Base-by-base conservation (phyloP, 345 rosid genomes). In the Acer yangbiense region DNA sequence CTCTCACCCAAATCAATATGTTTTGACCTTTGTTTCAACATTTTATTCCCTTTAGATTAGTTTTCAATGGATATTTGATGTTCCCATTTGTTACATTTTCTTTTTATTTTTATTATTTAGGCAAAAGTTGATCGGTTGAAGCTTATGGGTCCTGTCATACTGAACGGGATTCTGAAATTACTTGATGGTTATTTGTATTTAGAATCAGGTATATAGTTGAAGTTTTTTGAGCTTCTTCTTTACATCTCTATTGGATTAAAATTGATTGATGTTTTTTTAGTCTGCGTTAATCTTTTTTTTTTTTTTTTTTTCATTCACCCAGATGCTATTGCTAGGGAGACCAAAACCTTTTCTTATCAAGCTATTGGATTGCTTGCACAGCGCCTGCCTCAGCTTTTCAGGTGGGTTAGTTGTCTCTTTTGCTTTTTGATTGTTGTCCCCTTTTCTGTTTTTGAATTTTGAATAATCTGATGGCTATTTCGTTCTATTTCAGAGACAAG, bases 111-210 rank as follows among this genome's bases (percentile, higher is more conserved):
- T 72, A 13, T 4, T 64, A 65, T 80, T 79, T 81, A 95, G 99
- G 98, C 98, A 78, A 89, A 85, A 83, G 82, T 85, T 74, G 96
- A 93, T 76, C 98, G 90, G 77, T 81, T 95, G 87, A 90, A 90
- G 87, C 89, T 93, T 74, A 93, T 95, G 97, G 99, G 98, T 65
- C 99, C 98, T 75, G 87, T 95, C 65, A 91, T 95, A 79, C 81
- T 95, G 79, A 91, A 70, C 83, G 95, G 90, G 61, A 90, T 93
- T 82, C 78, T 92, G 86, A 95, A 91, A 88, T 86, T 94, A 85
- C 98, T 95, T 79, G 98, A 95, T 86, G 81, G 92, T 79, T 89
- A 81, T 83, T 87, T 92, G 57, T 76, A 69, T 72, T 88, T 89
- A 80, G 94, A 90, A 76, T 81, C 98, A 92, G 98, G 99, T 95